A percentile compares a stretch with the other conserved stretches of the same genome.
Evolutionary conservation across 306 rosid genomes (phyloP).

Genomic region (Medicago ruthenica): DNA sequence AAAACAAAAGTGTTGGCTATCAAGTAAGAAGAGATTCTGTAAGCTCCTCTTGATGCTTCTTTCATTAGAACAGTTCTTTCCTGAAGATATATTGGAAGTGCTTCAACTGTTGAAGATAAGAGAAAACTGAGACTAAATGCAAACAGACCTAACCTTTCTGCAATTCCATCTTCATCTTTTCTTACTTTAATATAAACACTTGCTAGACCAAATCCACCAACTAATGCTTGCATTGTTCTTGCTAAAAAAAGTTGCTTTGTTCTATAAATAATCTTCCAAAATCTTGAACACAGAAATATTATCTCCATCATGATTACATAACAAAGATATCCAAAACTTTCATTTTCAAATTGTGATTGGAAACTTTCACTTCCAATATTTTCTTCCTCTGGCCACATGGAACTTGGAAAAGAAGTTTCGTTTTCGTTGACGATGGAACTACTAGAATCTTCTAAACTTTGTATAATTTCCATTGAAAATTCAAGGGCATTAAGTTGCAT

Average conservation of each 20-base stretch:
- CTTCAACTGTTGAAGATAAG: slow-evolving; percentile 87
- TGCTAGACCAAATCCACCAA: slow-evolving; percentile 86
- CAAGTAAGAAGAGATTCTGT: slow-evolving; percentile 75
- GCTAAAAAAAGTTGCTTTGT: slow-evolving; percentile 88
- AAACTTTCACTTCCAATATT: neutral
- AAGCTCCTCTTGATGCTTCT: slow-evolving; percentile 89
- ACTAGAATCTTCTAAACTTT: slow-evolving; percentile 50
- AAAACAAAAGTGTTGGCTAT: slow-evolving; percentile 86
- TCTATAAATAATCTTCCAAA: slow-evolving; percentile 83
- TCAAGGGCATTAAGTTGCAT: slow-evolving; percentile 75
- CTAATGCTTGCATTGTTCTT: slow-evolving; percentile 84
- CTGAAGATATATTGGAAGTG: slow-evolving; percentile 89
- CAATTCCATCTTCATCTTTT: slow-evolving; percentile 73
- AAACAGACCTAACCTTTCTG: slow-evolving; percentile 77
- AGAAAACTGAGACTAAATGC: slow-evolving; percentile 92
- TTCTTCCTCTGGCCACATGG: slow-evolving; percentile 52
- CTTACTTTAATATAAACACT: slow-evolving; percentile 75
- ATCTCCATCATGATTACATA: slow-evolving; percentile 63
- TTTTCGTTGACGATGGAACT: slow-evolving; percentile 29
- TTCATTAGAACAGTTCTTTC: slow-evolving; percentile 86
- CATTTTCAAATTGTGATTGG: slow-evolving; percentile 4
- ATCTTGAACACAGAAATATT: slow-evolving; percentile 75
- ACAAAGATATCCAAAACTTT: slow-evolving; percentile 18
- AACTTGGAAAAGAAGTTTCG: slow-evolving; percentile 36
- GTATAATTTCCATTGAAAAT: slow-evolving; percentile 80